These are phyloP conservation scores for Fraxinus excelsior DNA, from an alignment of 257 asterid genomes.

Conservation along the genomic window DNA sequence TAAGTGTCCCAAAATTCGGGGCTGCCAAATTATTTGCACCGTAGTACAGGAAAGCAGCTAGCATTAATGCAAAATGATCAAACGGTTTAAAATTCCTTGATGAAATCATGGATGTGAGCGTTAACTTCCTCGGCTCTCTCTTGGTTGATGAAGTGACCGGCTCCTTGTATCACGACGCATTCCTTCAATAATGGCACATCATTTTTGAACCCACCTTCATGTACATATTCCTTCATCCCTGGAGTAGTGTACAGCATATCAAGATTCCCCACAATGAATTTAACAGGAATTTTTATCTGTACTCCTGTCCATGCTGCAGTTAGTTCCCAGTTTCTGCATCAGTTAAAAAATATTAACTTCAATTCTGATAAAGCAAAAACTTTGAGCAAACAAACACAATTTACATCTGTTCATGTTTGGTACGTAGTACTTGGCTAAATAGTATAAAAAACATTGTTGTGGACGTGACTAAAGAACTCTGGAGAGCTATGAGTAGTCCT, in stretches of 20 bases:
- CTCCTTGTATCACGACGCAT: constrained; percentile 58
- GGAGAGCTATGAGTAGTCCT: not conserved
- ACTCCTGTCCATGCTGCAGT: constrained; percentile 78
- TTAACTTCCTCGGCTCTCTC: constrained; percentile 67
- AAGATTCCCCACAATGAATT: constrained; percentile 65
- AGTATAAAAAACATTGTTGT: not conserved
- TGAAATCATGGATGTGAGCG: constrained; percentile 50
- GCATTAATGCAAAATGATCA: not conserved
- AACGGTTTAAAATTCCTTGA: constrained; percentile 37
- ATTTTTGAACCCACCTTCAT: constrained; percentile 73
- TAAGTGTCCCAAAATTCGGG: too few species aligned
- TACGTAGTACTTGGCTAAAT: not conserved
- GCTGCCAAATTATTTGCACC: too few species aligned
- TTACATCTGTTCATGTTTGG: not conserved
- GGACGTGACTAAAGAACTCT: too few species aligned
- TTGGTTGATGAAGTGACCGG: constrained; percentile 85
- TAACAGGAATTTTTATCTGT: constrained; percentile 70
- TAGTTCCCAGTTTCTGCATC: constrained; percentile 83
- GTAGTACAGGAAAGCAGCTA: not conserved
- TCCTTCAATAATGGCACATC: constrained; percentile 86
- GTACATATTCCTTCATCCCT: constrained; percentile 83
- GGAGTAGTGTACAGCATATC: constrained; percentile 82
- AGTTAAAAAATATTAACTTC: not conserved
- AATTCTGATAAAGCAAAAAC: not conserved
- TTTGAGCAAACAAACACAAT: not conserved